phyloP scores from a whole-genome alignment of 345 rosid species.

The Eucalyptus dawsonii region DNA sequence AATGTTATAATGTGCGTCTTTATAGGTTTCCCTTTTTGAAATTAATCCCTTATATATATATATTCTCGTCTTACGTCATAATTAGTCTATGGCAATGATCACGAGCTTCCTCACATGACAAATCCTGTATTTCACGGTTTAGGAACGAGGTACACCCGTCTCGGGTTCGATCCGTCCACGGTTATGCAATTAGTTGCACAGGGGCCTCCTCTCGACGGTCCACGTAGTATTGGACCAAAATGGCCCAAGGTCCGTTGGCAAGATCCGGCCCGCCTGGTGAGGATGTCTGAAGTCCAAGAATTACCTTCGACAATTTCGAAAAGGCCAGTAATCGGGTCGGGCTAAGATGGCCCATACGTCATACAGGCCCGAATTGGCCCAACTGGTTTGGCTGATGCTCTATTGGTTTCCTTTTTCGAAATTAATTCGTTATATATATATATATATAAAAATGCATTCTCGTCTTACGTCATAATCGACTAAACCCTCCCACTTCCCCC shows the following conservation, averaged over 20 bases:
- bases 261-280: background rate
- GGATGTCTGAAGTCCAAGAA: background rate
- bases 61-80: background rate
- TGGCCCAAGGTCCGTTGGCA: background rate
- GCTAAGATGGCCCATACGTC: background rate
- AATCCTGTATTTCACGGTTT: background rate
- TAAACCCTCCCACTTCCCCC: background rate
- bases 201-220: background rate
- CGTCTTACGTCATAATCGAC: background rate
- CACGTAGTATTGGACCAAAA: background rate
- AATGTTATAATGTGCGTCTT: accelerated
- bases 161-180: background rate
- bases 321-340: background rate
- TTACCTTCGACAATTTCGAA: background rate
- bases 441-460: background rate
- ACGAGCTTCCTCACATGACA: background rate
- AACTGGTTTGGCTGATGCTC: background rate
- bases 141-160: background rate
- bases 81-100: background rate
- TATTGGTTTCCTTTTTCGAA: background rate
- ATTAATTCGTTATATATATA: background rate
- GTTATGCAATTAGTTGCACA: background rate
- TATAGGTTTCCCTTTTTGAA: background rate
- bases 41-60: background rate
- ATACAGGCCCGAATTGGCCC: background rate